These are phyloP conservation scores for Naematelia encephala DNA, from an alignment of 768 basidiomycete species.

Conservation along the genomic window DNA sequence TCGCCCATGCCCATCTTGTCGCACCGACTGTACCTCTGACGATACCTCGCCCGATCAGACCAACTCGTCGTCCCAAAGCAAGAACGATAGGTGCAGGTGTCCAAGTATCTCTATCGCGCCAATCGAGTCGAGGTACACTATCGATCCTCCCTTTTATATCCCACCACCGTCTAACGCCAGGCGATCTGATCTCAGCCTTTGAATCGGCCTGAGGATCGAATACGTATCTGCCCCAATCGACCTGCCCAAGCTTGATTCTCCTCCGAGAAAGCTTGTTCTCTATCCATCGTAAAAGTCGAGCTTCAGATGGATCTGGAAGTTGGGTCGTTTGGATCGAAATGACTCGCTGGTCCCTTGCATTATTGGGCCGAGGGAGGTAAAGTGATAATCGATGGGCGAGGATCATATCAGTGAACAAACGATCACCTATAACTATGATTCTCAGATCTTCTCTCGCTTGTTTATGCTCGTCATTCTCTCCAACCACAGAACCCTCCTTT, in stretches of 20 bases:
- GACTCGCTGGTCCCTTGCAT: slow-evolving; percentile 12
- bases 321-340: slow-evolving; percentile 47
- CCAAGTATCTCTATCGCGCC: slow-evolving; percentile 17
- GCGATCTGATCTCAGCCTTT: background rate
- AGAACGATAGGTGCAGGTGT: slow-evolving; percentile 11
- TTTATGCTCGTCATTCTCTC: slow-evolving; percentile 6
- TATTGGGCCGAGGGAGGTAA: slow-evolving; percentile 9
- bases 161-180: background rate
- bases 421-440: slow-evolving; percentile 86
- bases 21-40: background rate
- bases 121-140: slow-evolving; percentile 4
- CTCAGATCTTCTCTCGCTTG: slow-evolving; percentile 24
- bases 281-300: slow-evolving; percentile 43
- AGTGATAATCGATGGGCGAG: slow-evolving; percentile 64
- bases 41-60: background rate
- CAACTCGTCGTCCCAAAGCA: background rate
- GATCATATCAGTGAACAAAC: slow-evolving; percentile 86
- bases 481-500: background rate
- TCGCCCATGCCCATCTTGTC: slow-evolving; percentile 11
- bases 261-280: slow-evolving; percentile 34
- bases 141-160: slow-evolving; percentile 14
- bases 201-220: background rate
- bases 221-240: slow-evolving; percentile 20
- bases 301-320: slow-evolving; percentile 43
- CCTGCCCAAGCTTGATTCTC: background rate